phyloP scores from a whole-genome alignment of 345 rosid species.

The Limnanthes douglasii region DNA sequence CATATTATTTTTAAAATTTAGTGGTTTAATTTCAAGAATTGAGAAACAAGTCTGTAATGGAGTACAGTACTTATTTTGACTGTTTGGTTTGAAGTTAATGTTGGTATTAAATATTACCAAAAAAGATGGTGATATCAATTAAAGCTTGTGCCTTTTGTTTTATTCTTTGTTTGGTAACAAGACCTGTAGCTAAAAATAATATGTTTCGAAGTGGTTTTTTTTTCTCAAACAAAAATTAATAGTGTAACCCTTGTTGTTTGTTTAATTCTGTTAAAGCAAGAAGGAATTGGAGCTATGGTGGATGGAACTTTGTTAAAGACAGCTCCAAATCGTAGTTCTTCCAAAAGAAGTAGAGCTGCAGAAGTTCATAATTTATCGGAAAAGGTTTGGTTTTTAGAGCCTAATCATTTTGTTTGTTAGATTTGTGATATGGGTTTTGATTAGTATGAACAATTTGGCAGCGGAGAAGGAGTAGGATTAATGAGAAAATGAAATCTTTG shows the following conservation, averaged over 20 bases:
- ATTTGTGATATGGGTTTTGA: neutral
- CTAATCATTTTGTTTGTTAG: neutral
- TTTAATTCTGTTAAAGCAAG: constrained; percentile 18
- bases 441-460: constrained; percentile 13
- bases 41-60: too few species aligned
- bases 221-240: neutral
- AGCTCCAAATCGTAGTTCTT: constrained; percentile 37
- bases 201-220: neutral
- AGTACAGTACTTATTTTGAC: too few species aligned
- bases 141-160: too few species aligned
- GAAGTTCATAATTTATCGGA: constrained; percentile 96
- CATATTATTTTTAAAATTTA: too few species aligned
- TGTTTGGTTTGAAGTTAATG: too few species aligned
- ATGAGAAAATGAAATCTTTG: constrained; percentile 96
- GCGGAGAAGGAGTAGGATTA: constrained; percentile 94
- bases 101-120: too few species aligned
- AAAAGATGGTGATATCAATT: too few species aligned
- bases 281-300: constrained; percentile 46
- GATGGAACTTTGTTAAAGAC: constrained; percentile 36
- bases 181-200: too few species aligned
- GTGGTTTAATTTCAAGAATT: too few species aligned
- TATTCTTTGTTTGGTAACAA: too few species aligned
- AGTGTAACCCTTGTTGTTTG: neutral
- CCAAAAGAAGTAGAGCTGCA: constrained; percentile 90
- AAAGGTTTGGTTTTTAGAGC: constrained; percentile 34